Evolutionary conservation across 768 basidiomycete species (phyloP), one percentile per base, ranked within the genome.

Genomic region (Sporobolomyces pararoseus): DNA sequence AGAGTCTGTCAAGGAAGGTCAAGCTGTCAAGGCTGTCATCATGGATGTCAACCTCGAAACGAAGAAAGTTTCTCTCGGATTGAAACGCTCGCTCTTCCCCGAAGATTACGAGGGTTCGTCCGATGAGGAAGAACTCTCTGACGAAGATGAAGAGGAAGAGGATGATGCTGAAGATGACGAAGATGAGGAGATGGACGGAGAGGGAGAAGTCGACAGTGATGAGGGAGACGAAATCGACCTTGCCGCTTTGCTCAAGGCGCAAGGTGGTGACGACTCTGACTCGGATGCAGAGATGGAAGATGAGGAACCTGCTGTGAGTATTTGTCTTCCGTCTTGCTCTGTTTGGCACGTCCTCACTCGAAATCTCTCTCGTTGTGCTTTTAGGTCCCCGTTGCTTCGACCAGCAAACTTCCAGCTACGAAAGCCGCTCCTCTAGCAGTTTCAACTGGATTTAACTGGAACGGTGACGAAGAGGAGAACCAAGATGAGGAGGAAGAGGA

Each of bases 1-100:
- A 46, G 86, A 84, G 53, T 86, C 85, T 44, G 95, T 97, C 83
- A 85, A 87, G 35, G 88, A 88, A 78, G 92, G 91, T 7, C 92
- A 98, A 79, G 84, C 83, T 46, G 89, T 97, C 69, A 90, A 88
- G 78, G 90, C 89, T 2, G 79, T 87, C 57, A 84, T 99, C 50
- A 79, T 88, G 44, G 84, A 84, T 13, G 83, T 94, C 62, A 88
- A 93, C 71, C 83, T 84, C 32, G 87, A 87, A 66, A 90, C 88
- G 75, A 86, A 87, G 52, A 91, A 91, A 67, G 83, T 99, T 65
- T 88, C 90, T 59, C 83, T 89, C 65, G 84, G 86, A 44, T 82
- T 98, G 65, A 97, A 95, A 79, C 89, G 91, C 31, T 95, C 92
- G 32, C 86, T 85, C 76, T 71, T 74, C 73, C 66, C 69, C n/a